Percentiles rank a stretch among this genome's conserved stretches.
These are phyloP conservation scores for Megacollybia marginata DNA, from an alignment of 768 basidiomycete genomes.

Conservation along the genomic window DNA sequence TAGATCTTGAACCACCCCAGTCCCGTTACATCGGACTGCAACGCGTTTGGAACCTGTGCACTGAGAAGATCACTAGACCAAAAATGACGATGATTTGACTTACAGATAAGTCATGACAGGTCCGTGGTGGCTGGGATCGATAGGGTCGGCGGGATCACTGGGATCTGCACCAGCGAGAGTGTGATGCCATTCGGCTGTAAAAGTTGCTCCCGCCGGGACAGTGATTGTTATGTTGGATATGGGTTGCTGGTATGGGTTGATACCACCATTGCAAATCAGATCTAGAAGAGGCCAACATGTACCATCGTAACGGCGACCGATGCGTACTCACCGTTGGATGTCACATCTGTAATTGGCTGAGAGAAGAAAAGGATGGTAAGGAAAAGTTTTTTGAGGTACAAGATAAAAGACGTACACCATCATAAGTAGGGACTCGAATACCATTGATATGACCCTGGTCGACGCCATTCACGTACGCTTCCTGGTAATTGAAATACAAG, in stretches of 20 bases:
- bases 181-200: constrained; percentile 36
- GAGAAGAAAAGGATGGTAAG: too few relatives aligned
- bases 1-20: constrained; percentile 42
- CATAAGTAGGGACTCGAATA: constrained; percentile 33
- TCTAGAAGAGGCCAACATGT: constrained; percentile 4
- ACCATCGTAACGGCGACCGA: not conserved
- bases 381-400: not conserved
- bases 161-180: constrained; percentile 26
- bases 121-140: constrained; percentile 28
- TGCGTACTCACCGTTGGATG: constrained; percentile 20
- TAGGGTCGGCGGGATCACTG: constrained; percentile 31
- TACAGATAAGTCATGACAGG: constrained; percentile 31
- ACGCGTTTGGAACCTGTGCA: constrained; percentile 31
- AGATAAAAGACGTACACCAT: constrained; percentile 15
- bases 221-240: constrained; percentile 25
- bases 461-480: constrained; percentile 38
- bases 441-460: constrained; percentile 37
- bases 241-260: constrained; percentile 28
- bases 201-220: constrained; percentile 30
- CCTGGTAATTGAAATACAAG: constrained; percentile 11
- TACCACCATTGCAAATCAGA: constrained; percentile 37
- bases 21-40: constrained; percentile 29
- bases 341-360: constrained; percentile 37
- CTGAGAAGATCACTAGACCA: constrained; percentile 9
- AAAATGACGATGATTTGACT: not conserved